Evolutionary conservation across 805 yeast species (phyloP).

Genomic region (Metschnikowia lochheadii): DNA sequence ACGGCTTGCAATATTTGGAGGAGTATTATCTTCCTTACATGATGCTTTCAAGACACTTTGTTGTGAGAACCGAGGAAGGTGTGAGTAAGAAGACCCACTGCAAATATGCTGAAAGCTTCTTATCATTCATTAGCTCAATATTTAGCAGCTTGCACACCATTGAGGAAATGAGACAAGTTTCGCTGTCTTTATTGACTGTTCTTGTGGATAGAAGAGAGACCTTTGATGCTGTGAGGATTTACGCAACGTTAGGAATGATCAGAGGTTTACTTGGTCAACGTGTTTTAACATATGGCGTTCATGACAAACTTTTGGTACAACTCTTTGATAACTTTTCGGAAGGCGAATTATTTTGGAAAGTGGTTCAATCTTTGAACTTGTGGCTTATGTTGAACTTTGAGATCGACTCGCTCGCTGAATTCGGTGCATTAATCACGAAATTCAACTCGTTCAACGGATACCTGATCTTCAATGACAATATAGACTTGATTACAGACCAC

Average conservation of each 20-base stretch:
- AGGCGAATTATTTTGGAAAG: slow-evolving; percentile 49
- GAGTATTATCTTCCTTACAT: slow-evolving; percentile 53
- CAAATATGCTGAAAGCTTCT: slow-evolving; percentile 52
- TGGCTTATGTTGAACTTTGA: slow-evolving; percentile 38
- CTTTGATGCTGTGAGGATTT: slow-evolving; percentile 70
- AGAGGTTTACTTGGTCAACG: slow-evolving; percentile 41
- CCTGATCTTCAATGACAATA: slow-evolving; percentile 15
- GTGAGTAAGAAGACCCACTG: slow-evolving; percentile 38
- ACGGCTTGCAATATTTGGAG: slow-evolving; percentile 42
- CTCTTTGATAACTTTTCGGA: slow-evolving; percentile 40
- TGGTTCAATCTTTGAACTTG: slow-evolving; percentile 50
- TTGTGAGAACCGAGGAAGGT: slow-evolving; percentile 29
- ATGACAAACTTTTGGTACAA: slow-evolving; percentile 22
- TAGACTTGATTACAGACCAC: slow-evolving; percentile 20
- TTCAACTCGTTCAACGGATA: slow-evolving; percentile 40
- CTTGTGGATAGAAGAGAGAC: slow-evolving; percentile 46
- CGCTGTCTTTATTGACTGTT: slow-evolving; percentile 35
- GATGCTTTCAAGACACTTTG: slow-evolving; percentile 61
- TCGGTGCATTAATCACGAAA: slow-evolving; percentile 29
- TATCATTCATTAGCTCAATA: slow-evolving; percentile 41
- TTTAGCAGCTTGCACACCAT: slow-evolving; percentile 25
- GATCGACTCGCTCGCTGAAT: slow-evolving; percentile 20
- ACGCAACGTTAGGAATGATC: slow-evolving; percentile 52
- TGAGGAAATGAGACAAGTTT: slow-evolving; percentile 23
- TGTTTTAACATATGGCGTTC: slow-evolving; percentile 25